Evolutionary conservation across 2,329 filamentous ascomycete genomes (phyloP).

Genomic region (Aspergillus novoparasiticus): DNA sequence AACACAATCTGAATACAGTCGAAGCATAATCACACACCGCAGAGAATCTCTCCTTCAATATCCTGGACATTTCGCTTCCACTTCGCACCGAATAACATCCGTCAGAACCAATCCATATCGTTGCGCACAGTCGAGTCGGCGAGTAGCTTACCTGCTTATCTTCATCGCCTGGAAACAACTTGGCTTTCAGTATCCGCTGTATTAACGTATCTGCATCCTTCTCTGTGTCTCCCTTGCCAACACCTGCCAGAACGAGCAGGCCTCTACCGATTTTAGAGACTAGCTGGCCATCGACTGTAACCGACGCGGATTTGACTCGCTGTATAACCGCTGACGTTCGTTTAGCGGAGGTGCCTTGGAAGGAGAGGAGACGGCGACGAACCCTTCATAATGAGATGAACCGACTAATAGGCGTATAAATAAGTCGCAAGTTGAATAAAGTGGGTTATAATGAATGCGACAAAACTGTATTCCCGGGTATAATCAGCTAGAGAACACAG

Average conservation of each 20-base stretch:
- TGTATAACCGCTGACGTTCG: conserved; percentile 77
- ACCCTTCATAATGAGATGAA: conserved; percentile 44
- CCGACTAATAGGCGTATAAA: not conserved
- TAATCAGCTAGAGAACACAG: not conserved
- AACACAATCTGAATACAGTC: not conserved
- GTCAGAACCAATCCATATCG: not conserved
- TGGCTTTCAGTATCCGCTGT: conserved; percentile 83
- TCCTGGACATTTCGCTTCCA: conserved; percentile 92
- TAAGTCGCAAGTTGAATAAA: not conserved
- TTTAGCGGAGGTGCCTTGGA: conserved; percentile 10
- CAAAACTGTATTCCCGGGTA: not conserved
- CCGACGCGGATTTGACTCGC: conserved; percentile 90
- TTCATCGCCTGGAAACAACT: conserved; percentile 82
- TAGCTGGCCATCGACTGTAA: conserved; percentile 87
- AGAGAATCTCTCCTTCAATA: conserved; percentile 89
- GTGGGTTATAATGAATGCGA: not conserved
- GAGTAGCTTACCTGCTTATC: conserved; percentile 61
- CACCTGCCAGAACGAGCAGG: conserved; percentile 85
- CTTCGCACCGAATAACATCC: conserved; percentile 44
- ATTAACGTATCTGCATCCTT: conserved; percentile 86
- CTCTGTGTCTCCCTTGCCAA: conserved; percentile 85
- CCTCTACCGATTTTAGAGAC: conserved; percentile 91
- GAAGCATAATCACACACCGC: conserved; percentile 61
- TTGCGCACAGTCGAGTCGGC: not conserved
- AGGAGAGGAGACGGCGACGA: conserved; percentile 11